phyloP scores from a whole-genome alignment of 2,329 filamentous ascomycete genomes.

The Penicillium sp. region DNA sequence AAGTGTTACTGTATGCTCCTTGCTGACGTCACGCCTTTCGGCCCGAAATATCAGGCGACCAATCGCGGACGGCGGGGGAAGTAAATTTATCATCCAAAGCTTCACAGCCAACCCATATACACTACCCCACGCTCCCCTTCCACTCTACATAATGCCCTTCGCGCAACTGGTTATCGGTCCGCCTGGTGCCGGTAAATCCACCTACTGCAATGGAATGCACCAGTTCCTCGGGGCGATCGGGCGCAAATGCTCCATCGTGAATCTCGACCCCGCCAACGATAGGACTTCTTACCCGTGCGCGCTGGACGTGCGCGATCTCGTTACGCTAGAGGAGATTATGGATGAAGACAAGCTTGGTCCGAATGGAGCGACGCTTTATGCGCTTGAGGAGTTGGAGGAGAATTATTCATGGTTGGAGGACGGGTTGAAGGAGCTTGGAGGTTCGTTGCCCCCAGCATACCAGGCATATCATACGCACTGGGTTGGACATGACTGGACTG shows the following conservation, averaged over 20 bases:
- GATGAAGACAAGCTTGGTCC: constrained; percentile 85
- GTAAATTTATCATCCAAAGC: neutral
- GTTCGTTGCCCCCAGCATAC: no score
- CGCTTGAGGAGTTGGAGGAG: constrained; percentile 90
- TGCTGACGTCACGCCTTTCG: neutral
- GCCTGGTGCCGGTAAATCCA: constrained; percentile 93
- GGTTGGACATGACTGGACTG: no score
- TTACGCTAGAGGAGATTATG: constrained; percentile 96
- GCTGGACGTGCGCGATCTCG: constrained; percentile 84
- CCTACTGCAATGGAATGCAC: constrained; percentile 98
- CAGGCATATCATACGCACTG: no score
- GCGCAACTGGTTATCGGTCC: constrained; percentile 90
- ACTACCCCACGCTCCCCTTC: no score
- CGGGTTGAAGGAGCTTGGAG: constrained; percentile 73
- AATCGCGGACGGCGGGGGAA: neutral
- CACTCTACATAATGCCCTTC: constrained; percentile 54
- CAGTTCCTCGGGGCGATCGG: constrained; percentile 97
- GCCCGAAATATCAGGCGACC: neutral
- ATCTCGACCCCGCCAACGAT: constrained; percentile 97
- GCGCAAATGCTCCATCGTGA: constrained; percentile 91
- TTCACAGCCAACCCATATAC: neutral
- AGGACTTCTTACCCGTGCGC: constrained; percentile 85
- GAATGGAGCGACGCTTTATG: constrained; percentile 90
- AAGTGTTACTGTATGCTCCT: neutral
- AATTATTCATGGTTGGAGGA: constrained; percentile 92